Base-by-base conservation (phyloP, 768 basidiomycete species). In the Pleurotus citrinopileatus region DNA sequence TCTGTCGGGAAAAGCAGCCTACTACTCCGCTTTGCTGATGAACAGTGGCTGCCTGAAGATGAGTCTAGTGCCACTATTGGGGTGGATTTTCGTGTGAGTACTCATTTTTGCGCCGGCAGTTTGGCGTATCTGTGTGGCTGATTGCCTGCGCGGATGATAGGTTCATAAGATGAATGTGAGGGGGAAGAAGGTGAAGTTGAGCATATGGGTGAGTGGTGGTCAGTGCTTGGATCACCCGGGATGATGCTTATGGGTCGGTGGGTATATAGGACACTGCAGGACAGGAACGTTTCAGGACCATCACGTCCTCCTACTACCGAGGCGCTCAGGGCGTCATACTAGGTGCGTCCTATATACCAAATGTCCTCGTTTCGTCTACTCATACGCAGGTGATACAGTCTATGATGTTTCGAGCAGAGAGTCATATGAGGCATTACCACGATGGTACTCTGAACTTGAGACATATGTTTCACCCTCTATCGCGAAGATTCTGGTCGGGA, bases 341-440 rank as follows among this genome's bases (percentile, higher is more conserved):
- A 43, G 87, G 87, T 85, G 52, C 3, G 71, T 60, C 20, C 40
- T 17, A 6, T 27, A 17, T 25, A 12, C 20, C 28, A 13, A 37
- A 12, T 12, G 10, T 13, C 47, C 45, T 29, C 58, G 27, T 5
- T 20, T 45, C 8, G 27, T 20, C 8, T 23, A 23, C 19, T n/a
- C 13, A 17, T 19, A 15, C 17, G 15, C 15, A 32, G 4, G 20
- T 36, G 19, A 9, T 22, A 20, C 48, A 94, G 96, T 98, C 3
- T 99, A 98, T 70, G 97, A 98, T 70, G 92, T 98, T 29, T 82
- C 95, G 5, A 94, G 87, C 60, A 81, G 94, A 28, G 89, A 92
- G 67, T 91, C 94, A 0, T 98, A 95, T 65, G 94, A 98, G 19
- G 90, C 93, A 7, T 82, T 98, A n/a, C 87, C 93, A 13, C 79